Evolutionary conservation across 2,329 filamentous ascomycete species (phyloP), one percentile per base, ranked within the genome.

Genomic region (Coleophoma eucalyptorum): DNA sequence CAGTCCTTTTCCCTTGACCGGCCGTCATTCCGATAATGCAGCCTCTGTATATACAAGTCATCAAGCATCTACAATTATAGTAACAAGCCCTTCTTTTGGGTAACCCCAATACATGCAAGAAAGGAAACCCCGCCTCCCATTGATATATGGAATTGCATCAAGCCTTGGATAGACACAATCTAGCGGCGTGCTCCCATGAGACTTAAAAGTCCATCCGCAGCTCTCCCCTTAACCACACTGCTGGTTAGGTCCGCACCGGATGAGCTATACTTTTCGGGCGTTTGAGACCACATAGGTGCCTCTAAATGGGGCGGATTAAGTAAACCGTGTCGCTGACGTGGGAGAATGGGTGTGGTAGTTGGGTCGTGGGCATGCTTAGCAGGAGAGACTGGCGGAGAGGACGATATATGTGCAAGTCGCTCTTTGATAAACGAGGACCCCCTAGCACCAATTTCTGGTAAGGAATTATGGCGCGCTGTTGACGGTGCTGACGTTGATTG

Each of bases 171-270:
- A 26, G 26, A 26, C 10, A 26, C 26, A 5, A 26, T 26, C 20
- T 48, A 51, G 12, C 45, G 35, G n/a, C 45, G 33, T 19, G 16
- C 45, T 15, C 50, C 46, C 53, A 56, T 61, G 50, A 62, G 50
- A 43, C 57, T 76, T 54, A 82, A 58, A 57, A 84, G 60, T 7
- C 76, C 79, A 59, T 74, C 76, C 12, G 74, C 78, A 8, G 78
- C 79, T 42, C 73, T 69, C 4, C 73, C 77, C 51, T 72, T 73
- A 35, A 75, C 67, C 16, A 70, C 72, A 61, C 71, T 77, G 53
- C 70, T 77, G 46, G 71, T 71, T 46, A 76, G 55, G 19, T 72
- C 68, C 11, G 64, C n/a, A 26, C 26, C 26, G n/a, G 18, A 10
- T 21, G 35, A 18, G 16, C 46, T 34, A 13, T 32, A 19, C 11